phyloP scores from a whole-genome alignment of 768 basidiomycete species.

The Boletus rubescentipes region DNA sequence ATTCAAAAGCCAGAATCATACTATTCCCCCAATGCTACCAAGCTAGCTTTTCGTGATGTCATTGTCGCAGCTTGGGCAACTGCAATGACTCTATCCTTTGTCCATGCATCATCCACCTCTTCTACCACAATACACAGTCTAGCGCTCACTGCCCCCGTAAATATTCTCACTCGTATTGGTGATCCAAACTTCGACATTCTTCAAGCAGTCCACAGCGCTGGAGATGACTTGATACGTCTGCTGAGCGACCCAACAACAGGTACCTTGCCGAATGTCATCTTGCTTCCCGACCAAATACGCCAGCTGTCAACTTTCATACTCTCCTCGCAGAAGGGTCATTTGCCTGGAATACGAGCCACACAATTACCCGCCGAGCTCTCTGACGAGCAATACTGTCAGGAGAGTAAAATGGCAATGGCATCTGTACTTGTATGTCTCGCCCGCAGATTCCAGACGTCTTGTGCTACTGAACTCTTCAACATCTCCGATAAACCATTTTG shows the following conservation, averaged over 20 bases:
- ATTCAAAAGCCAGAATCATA: slow-evolving; percentile 32
- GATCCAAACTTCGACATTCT: slow-evolving; percentile 38
- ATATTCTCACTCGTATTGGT: slow-evolving; percentile 25
- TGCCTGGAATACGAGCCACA: slow-evolving; percentile 34
- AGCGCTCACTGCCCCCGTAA: slow-evolving; percentile 22
- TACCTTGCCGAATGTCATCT: slow-evolving; percentile 40
- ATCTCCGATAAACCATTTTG: slow-evolving; percentile 29
- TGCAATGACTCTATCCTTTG: slow-evolving; percentile 31
- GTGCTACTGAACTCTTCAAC: slow-evolving; percentile 24
- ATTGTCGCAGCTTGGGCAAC: slow-evolving; percentile 39
- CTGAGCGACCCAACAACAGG: slow-evolving; percentile 37
- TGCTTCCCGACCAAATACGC: slow-evolving; percentile 41
- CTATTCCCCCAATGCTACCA: slow-evolving; percentile 11
- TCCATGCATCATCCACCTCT: slow-evolving; percentile 22
- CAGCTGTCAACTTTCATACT: slow-evolving; percentile 39
- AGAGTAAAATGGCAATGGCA: slow-evolving; percentile 35
- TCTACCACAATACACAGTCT: slow-evolving; percentile 19
- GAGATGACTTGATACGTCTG: slow-evolving; percentile 32
- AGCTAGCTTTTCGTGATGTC: slow-evolving; percentile 38
- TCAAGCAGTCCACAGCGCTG: slow-evolving; percentile 34
- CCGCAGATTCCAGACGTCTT: slow-evolving; percentile 40
- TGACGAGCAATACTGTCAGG: slow-evolving; percentile 23
- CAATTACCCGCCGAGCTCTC: slow-evolving; percentile 25
- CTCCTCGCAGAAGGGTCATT: slow-evolving; percentile 30
- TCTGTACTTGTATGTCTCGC: slow-evolving; percentile 46